Conservation (phyloP, 345 rosid genomes). For the Lepidium sativum region DNA sequence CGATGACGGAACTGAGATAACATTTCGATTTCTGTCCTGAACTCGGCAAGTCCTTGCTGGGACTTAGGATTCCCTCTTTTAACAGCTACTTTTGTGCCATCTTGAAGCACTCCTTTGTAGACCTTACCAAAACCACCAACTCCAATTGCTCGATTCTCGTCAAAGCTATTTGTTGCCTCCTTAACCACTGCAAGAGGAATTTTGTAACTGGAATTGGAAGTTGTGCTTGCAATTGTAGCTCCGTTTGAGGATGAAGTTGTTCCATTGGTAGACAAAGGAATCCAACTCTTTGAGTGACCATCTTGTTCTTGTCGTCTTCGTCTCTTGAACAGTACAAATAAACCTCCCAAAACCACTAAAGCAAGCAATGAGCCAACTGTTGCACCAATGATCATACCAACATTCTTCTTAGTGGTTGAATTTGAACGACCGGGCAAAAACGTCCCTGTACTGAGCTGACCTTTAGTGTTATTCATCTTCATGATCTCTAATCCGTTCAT, state of each 20-base stretch:
- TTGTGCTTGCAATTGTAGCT: constrained; percentile 39
- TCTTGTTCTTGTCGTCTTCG: constrained; percentile 16
- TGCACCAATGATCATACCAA: constrained; percentile 36
- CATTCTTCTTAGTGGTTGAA: constrained; percentile 36
- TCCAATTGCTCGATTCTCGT: constrained; percentile 58
- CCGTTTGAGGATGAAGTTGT: constrained; percentile 50
- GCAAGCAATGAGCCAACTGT: constrained; percentile 29
- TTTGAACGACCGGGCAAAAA: not conserved
- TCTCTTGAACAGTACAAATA: constrained; percentile 33
- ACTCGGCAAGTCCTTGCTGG: constrained; percentile 73
- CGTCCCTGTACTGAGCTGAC: constrained; percentile 35
- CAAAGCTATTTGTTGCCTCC: constrained; percentile 67
- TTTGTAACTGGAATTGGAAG: constrained; percentile 42
- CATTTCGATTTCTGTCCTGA: constrained; percentile 75
- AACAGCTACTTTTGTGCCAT: constrained; percentile 60
- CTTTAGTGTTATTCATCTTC: constrained; percentile 53
- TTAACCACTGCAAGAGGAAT: constrained; percentile 47
- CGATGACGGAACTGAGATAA: constrained; percentile 72
- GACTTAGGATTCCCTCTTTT: constrained; percentile 71
- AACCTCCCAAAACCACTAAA: constrained; percentile 34
- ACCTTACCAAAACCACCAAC: constrained; percentile 83
- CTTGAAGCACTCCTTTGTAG: constrained; percentile 51
- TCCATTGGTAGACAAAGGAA: constrained; percentile 43
- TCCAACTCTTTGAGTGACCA: constrained; percentile 60
- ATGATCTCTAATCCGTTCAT: constrained; percentile 74